Conservation (phyloP, 2,329 filamentous ascomycete species). For the Aotearoamyces nothofagi region DNA sequence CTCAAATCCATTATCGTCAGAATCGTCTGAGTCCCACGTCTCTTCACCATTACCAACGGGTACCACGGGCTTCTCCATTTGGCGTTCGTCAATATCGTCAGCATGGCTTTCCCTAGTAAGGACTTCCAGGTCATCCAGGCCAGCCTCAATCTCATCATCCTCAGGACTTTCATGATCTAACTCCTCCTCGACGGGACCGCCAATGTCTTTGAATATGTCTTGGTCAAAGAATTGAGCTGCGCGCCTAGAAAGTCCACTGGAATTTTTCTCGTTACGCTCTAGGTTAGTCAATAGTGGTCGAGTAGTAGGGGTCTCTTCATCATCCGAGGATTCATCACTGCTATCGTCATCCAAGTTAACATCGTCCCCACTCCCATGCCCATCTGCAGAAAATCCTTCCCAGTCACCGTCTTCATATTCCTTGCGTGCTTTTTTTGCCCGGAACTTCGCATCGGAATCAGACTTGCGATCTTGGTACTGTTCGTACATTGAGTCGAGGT, state of each 20-base stretch:
- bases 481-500: conserved; percentile 80
- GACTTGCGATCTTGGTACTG: conserved; percentile 70
- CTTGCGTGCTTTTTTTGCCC: conserved; percentile 76
- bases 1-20: conserved; percentile 40
- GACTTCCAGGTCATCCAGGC: conserved; percentile 12
- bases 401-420: conserved; percentile 78
- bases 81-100: too few relatives aligned
- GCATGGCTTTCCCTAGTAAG: too few relatives aligned
- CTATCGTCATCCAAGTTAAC: conserved; percentile 43
- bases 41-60: too few relatives aligned
- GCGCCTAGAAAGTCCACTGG: conserved; percentile 60
- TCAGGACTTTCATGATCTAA: conserved; percentile 27
- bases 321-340: conserved; percentile 45
- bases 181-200: conserved; percentile 45
- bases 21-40: too few relatives aligned
- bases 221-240: conserved; percentile 87
- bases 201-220: conserved; percentile 80
- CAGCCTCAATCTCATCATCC: conserved; percentile 25
- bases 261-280: conserved; percentile 31
- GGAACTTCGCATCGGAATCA: conserved; percentile 69
- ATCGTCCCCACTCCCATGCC: conserved; percentile 38
- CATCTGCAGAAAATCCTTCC: conserved; percentile 68
- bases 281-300: conserved; percentile 47
- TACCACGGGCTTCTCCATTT: too few relatives aligned
- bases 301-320: conserved; percentile 28